phyloP scores from a whole-genome alignment of 1,284 basidiomycete species.

The Leccinum angustisporum region DNA sequence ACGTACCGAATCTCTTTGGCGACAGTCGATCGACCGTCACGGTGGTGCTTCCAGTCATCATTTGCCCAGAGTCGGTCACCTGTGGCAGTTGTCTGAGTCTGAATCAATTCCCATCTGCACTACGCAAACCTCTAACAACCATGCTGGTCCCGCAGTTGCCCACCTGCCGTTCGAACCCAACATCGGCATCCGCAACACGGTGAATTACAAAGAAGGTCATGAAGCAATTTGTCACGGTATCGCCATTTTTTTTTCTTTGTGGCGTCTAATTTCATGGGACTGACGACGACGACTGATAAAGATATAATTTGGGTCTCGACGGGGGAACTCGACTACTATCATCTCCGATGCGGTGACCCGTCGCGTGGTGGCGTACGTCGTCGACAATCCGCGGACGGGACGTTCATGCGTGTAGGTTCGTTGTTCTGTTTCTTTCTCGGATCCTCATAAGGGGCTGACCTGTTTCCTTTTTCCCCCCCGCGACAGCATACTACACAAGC shows the following conservation, averaged over 20 bases:
- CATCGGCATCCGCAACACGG: slow-evolving; percentile 97
- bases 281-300: slow-evolving; percentile 32
- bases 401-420: slow-evolving; percentile 96
- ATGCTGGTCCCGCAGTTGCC: slow-evolving; percentile 91
- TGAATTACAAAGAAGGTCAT: slow-evolving; percentile 81
- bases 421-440: slow-evolving; percentile 7
- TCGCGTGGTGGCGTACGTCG: slow-evolving; percentile 95
- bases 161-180: slow-evolving; percentile 92
- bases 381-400: slow-evolving; percentile 96
- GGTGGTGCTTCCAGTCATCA: no score
- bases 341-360: slow-evolving; percentile 83
- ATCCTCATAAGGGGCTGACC: background rate
- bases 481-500: slow-evolving; percentile 94
- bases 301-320: slow-evolving; percentile 97
- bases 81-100: slow-evolving; percentile 90
- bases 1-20: background rate
- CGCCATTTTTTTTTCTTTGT: slow-evolving; percentile 17
- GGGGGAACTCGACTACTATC: slow-evolving; percentile 97
- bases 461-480: background rate
- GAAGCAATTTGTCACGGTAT: slow-evolving; percentile 82
- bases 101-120: slow-evolving; percentile 82
- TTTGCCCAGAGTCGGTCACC: no score
- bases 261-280: slow-evolving; percentile 16
- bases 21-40: slow-evolving; percentile 48
- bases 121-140: slow-evolving; percentile 52